Base-by-base conservation (phyloP, 2,329 filamentous ascomycete genomes). In the Daldinia eschscholtzii region DNA sequence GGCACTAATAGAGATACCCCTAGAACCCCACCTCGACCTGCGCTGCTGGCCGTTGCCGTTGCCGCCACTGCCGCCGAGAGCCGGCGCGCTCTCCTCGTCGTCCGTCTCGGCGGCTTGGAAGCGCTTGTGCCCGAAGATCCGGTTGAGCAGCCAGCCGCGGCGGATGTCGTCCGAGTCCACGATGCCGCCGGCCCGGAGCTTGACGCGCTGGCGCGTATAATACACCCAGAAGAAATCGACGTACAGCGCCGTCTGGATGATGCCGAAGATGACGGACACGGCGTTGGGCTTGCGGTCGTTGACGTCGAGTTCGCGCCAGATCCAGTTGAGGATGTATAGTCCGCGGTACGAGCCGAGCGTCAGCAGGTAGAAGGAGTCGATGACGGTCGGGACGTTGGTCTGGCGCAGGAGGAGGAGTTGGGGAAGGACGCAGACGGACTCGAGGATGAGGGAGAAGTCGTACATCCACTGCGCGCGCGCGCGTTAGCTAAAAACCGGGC, bases 221-320 rank as follows among this genome's bases (percentile, higher is more conserved):
- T 98, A 98, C 1, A 98, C 94, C 94, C 94, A 98, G 39, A 93
- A 94, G 78, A 98, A 98, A 81, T 98, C 95, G 74, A 94, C 79
- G 80, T 98, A 98, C 48, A 98, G 88, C 0, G 92, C 90, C 0
- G 94, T 98, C 82, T 98, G 95, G 28, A 98, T 84, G 67, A 97
- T 83, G 63, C 95, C 95, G 76, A 97, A 98, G 68, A 97, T 88
- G 77, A 96, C 88, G 6, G 92, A 91, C 9, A 95, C 88, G 3
- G 89, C 85, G 74, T 94, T 91, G 68, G 90, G 89, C 70, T 85
- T 83, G 46, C 82, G 79, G 74, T 88, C 87, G 33, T 84, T 83
- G 9, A 85, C 83, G 75, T 92, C 89, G 23, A 88, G 81, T 65
- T 85, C 86, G 35, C 92, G 89, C 68, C 88, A 83, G 73, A 98